These are phyloP conservation scores for Rhizomucor miehei DNA, from an alignment of 371 early-diverging fungal genomes.

Conservation along the genomic window DNA sequence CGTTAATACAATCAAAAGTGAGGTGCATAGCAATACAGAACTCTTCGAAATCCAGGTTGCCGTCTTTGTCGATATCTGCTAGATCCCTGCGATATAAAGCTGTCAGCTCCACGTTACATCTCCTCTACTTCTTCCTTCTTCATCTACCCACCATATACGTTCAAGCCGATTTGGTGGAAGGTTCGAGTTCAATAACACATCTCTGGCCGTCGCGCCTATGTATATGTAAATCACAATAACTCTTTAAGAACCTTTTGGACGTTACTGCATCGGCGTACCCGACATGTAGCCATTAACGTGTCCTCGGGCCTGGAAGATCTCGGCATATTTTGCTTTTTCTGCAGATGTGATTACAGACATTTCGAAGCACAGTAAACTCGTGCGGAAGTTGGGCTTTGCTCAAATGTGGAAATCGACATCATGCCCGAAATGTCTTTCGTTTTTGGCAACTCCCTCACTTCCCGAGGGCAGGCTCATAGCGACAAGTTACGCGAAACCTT, in stretches of 20 bases:
- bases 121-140: no score
- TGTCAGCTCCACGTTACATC: conserved; percentile 3
- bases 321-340: conserved; percentile 61
- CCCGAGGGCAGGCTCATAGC: no score
- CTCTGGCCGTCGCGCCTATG: conserved; percentile 60
- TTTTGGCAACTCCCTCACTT: no score
- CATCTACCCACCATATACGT: conserved; percentile 62
- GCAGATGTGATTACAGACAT: conserved; percentile 46
- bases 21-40: conserved; percentile 85
- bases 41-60: conserved; percentile 85
- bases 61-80: conserved; percentile 88
- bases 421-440: no score
- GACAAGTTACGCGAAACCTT: no score
- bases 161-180: conserved; percentile 66
- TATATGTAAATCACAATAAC: background rate
- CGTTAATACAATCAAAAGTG: conserved; percentile 65
- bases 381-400: no score
- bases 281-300: conserved; percentile 71
- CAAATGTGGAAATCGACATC: no score
- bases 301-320: conserved; percentile 61
- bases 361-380: background rate
- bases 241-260: conserved; percentile 2
- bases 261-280: conserved; percentile 36
- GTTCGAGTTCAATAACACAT: conserved; percentile 71
- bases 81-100: conserved; percentile 59